A percentile compares a stretch with the other conserved stretches of the same genome.
Conservation (phyloP, 305 asterid species). For the Fraxinus dipetala region DNA sequence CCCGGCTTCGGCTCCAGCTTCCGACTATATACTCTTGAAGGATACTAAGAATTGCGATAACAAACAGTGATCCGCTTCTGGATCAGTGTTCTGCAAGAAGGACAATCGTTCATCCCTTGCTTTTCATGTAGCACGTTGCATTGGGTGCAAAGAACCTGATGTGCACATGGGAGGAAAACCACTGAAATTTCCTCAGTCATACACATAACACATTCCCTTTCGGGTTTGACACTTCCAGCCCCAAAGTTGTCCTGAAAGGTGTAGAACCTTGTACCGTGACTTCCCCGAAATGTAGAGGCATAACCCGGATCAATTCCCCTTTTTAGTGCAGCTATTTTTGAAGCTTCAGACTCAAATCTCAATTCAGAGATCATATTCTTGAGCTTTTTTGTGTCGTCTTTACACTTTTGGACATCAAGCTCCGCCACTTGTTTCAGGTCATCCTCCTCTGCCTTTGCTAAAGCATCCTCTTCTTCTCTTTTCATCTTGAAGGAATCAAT, state of each 20-base stretch:
- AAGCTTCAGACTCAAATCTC: constrained; percentile 45
- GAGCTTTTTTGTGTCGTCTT: constrained; percentile 41
- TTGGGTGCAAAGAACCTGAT: constrained; percentile 59
- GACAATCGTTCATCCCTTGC: constrained; percentile 71
- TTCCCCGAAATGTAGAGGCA: constrained; percentile 15
- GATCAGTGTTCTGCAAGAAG: constrained; percentile 65
- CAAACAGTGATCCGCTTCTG: constrained; percentile 43
- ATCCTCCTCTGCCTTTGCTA: constrained; percentile 34
- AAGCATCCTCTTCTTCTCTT: constrained; percentile 34
- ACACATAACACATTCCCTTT: constrained; percentile 83
- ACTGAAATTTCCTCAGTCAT: constrained; percentile 61
- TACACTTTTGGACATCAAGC: constrained; percentile 26
- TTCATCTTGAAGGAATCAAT: constrained; percentile 31
- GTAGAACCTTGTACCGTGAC: constrained; percentile 39
- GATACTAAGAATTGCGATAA: constrained; percentile 26
- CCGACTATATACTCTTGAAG: background rate
- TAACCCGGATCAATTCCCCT: constrained; percentile 27
- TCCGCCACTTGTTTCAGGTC: constrained; percentile 40
- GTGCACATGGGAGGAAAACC: constrained; percentile 77
- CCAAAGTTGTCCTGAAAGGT: constrained; percentile 39
- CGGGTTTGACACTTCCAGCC: constrained; percentile 35
- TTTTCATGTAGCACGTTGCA: constrained; percentile 53
- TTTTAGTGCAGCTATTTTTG: constrained; percentile 49
- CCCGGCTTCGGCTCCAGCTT: background rate
- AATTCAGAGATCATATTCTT: constrained; percentile 40